Conservation (phyloP, 2,329 filamentous ascomycete genomes). For the Verticillium nonalfalfae region DNA sequence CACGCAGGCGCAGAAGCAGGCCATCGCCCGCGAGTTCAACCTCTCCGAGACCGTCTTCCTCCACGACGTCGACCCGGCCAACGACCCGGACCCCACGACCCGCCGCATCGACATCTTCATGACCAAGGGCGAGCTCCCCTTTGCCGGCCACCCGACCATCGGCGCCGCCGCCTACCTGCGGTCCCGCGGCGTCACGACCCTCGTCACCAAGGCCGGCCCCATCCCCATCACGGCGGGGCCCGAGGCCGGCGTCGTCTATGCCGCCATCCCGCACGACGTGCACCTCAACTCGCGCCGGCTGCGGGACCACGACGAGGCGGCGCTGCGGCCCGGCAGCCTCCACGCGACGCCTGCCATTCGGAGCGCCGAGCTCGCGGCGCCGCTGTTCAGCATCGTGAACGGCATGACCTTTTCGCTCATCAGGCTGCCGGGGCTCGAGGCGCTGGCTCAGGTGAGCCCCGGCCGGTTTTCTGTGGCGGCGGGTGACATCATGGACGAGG, state of each 20-base stretch:
- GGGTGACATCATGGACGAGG: conserved; percentile 38
- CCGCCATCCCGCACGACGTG: conserved; percentile 61
- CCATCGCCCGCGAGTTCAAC: conserved; percentile 57
- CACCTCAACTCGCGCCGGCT: conserved; percentile 48
- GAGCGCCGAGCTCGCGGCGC: conserved; percentile 28
- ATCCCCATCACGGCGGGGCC: conserved; percentile 34
- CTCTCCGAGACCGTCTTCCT: conserved; percentile 59
- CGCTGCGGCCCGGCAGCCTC: conserved; percentile 1
- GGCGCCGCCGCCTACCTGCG: conserved; percentile 47
- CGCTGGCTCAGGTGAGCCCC: conserved; percentile 37
- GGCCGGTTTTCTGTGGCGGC: conserved; percentile 24
- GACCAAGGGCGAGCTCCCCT: conserved; percentile 45
- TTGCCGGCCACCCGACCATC: conserved; percentile 57
- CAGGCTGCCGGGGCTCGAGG: conserved; percentile 52
- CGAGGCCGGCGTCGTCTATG: conserved; percentile 43
- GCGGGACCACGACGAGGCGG: conserved; percentile 11
- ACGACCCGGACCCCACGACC: conserved; percentile 14
- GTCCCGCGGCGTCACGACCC: conserved; percentile 25
- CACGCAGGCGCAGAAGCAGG: conserved; percentile 47
- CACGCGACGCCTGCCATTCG: neutral
- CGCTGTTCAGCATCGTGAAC: conserved; percentile 58
- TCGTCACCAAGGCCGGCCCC: conserved; percentile 48
- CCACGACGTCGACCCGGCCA: conserved; percentile 19
- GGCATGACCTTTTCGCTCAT: conserved; percentile 71
- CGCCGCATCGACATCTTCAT: conserved; percentile 34